A percentile compares a stretch with the other conserved stretches of the same genome.
Conservation (phyloP, 305 asterid species). For the Solanum hybrid region DNA sequence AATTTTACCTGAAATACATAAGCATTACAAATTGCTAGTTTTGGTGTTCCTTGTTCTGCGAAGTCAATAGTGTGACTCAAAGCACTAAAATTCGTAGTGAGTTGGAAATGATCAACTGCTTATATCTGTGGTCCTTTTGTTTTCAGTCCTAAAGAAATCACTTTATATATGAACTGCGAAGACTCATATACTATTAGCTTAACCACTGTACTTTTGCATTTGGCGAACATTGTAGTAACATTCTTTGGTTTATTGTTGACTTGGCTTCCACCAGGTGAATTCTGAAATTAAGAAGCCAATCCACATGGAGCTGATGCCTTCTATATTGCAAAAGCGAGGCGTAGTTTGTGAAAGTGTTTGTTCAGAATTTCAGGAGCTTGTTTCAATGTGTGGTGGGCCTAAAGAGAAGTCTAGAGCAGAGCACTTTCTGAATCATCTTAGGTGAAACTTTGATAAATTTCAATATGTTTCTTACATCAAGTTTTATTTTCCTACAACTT, state of each 20-base stretch:
- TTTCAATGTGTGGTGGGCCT: conserved; percentile 83
- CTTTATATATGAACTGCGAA: background rate
- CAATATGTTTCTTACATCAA: background rate
- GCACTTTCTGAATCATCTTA: conserved; percentile 54
- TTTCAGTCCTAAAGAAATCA: background rate
- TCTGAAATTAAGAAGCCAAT: conserved; percentile 62
- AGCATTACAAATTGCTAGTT: background rate
- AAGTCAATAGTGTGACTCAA: background rate
- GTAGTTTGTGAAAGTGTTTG: conserved; percentile 66
- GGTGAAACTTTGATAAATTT: conserved; percentile 29
- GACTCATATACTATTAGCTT: background rate
- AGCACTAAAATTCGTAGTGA: background rate
- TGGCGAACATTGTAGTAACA: background rate
- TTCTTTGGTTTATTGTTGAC: background rate
- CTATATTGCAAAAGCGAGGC: conserved; percentile 52
- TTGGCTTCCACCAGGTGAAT: conserved; percentile 36
- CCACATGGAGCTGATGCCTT: conserved; percentile 36
- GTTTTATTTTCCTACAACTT: background rate
- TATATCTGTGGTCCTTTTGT: background rate
- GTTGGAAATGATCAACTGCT: background rate
- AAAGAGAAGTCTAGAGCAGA: conserved; percentile 69
- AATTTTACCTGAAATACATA: background rate
- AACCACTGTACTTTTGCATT: background rate
- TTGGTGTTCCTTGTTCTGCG: background rate
- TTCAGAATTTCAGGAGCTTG: conserved; percentile 68